Percentiles rank a stretch among this genome's conserved stretches.
These are phyloP conservation scores for Colletotrichum zoysiae DNA, from an alignment of 2,329 filamentous ascomycete species.

Conservation along the genomic window DNA sequence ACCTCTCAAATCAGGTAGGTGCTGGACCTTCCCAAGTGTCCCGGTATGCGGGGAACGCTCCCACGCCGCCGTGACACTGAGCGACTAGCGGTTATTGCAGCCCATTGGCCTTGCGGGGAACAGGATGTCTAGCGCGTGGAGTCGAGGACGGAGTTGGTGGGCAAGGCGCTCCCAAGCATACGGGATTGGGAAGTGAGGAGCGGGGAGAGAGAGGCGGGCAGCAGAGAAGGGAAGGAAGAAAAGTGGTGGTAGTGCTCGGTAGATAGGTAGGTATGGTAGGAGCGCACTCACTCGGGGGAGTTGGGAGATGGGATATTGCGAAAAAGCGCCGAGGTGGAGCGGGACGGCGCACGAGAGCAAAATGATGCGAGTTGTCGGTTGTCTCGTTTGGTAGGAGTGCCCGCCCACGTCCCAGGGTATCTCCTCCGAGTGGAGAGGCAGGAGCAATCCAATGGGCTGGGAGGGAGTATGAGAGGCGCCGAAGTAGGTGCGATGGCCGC, in stretches of 20 bases:
- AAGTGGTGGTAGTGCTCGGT: slow-evolving; percentile 20
- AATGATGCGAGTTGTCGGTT: slow-evolving; percentile 40
- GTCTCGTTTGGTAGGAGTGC: slow-evolving; percentile 36
- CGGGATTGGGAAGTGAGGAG: slow-evolving; percentile 42
- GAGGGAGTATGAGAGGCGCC: slow-evolving; percentile 22
- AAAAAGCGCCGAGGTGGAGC: slow-evolving; percentile 42
- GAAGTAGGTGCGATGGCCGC: slow-evolving; percentile 19
- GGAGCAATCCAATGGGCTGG: slow-evolving; percentile 30
- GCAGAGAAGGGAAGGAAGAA: slow-evolving; percentile 9
- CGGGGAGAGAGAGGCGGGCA: slow-evolving; percentile 41
- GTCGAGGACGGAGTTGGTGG: slow-evolving; percentile 23
- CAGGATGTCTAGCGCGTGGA: slow-evolving; percentile 22
- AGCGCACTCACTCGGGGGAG: slow-evolving; percentile 32
- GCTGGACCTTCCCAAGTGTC: slow-evolving; percentile 45
- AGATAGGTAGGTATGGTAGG: slow-evolving; percentile 27
- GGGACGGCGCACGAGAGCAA: slow-evolving; percentile 41
- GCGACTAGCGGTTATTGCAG: slow-evolving; percentile 67
- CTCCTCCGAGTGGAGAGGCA: slow-evolving; percentile 30
- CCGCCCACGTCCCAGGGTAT: slow-evolving; percentile 25
- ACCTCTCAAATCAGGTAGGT: slow-evolving; percentile 23
- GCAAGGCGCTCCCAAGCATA: slow-evolving; percentile 37
- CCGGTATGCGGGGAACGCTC: slow-evolving; percentile 69
- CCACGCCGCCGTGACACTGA: slow-evolving; percentile 69
- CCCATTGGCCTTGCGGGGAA: slow-evolving; percentile 63
- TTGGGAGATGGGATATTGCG: slow-evolving; percentile 41